phyloP scores from a whole-genome alignment of 306 rosid genomes.

The Begonia loranthoides region DNA sequence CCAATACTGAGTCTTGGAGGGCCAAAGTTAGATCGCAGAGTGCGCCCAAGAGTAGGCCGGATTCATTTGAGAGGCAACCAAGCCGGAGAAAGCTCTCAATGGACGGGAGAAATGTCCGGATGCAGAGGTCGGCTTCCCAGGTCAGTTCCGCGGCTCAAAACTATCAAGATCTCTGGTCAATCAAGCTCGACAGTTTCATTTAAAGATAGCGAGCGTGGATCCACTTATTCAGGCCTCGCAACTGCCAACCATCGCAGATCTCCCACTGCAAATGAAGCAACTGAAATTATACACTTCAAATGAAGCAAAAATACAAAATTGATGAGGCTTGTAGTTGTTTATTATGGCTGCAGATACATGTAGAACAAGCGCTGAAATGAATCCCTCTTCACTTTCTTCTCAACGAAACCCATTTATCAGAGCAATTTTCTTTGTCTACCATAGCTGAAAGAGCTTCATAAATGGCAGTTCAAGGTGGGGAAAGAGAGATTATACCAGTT shows the following conservation, averaged over 20 bases:
- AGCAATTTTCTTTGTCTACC: no score
- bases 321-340: neutral
- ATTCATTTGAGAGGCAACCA: conserved; percentile 51
- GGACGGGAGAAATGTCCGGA: conserved; percentile 71
- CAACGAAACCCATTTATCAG: no score
- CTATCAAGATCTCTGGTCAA: conserved; percentile 58
- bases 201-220: conserved; percentile 58
- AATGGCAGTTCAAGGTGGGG: no score
- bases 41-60: conserved; percentile 86
- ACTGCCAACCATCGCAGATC: conserved; percentile 59
- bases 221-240: conserved; percentile 58
- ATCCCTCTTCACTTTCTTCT: conserved; percentile 11
- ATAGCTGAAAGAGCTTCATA: no score
- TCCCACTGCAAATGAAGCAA: conserved; percentile 46
- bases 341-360: conserved; percentile 43
- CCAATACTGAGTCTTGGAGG: conserved; percentile 76
- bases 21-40: conserved; percentile 85
- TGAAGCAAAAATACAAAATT: neutral
- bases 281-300: conserved; percentile 8
- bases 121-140: conserved; percentile 89
- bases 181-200: conserved; percentile 49
- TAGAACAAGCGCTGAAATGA: conserved; percentile 33
- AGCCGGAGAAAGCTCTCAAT: conserved; percentile 53
- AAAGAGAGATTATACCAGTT: no score
- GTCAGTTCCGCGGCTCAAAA: conserved; percentile 49